Evolutionary conservation across 2,329 filamentous ascomycete genomes (phyloP).

Genomic region (Phialemoniopsis sp.): DNA sequence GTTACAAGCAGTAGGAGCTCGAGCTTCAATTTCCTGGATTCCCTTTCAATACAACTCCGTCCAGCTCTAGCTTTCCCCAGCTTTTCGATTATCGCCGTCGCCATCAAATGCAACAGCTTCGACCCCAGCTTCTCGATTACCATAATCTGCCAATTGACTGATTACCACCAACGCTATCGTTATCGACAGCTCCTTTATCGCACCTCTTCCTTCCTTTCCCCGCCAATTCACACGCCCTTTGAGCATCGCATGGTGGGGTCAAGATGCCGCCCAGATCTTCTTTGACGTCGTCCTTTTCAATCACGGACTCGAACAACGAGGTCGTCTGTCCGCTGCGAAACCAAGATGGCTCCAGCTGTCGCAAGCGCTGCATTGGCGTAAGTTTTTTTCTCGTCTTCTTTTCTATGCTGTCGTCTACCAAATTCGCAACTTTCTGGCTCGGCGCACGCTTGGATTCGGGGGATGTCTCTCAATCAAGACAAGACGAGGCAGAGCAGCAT

Average conservation of each 20-base stretch:
- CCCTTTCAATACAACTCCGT: constrained; percentile 6
- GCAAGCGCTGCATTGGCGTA: constrained; percentile 97
- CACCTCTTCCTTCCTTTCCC: constrained; percentile 6
- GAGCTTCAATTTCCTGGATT: constrained; percentile 24
- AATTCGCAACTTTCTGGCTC: no score
- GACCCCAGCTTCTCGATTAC: constrained; percentile 15
- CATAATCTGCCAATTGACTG: constrained; percentile 25
- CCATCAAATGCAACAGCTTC: constrained; percentile 18
- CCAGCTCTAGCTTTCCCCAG: constrained; percentile 2
- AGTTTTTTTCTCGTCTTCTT: constrained; percentile 42
- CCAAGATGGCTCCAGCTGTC: constrained; percentile 93
- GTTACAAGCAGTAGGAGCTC: constrained; percentile 26
- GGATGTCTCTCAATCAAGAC: no score
- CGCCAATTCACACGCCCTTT: constrained; percentile 7
- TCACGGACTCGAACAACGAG: constrained; percentile 89
- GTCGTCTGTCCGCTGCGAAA: constrained; percentile 95
- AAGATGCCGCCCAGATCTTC: constrained; percentile 87
- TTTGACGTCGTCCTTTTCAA: constrained; percentile 85
- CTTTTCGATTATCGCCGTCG: constrained; percentile 10
- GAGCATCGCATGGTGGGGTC: constrained; percentile 50
- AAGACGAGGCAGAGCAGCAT: no score
- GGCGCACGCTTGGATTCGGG: no score
- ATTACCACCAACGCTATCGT: constrained; percentile 10
- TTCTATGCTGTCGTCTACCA: not conserved
- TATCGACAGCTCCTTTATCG: constrained; percentile 16